phyloP scores from a whole-genome alignment of 768 basidiomycete genomes.

The Austroboletus eburneus region DNA sequence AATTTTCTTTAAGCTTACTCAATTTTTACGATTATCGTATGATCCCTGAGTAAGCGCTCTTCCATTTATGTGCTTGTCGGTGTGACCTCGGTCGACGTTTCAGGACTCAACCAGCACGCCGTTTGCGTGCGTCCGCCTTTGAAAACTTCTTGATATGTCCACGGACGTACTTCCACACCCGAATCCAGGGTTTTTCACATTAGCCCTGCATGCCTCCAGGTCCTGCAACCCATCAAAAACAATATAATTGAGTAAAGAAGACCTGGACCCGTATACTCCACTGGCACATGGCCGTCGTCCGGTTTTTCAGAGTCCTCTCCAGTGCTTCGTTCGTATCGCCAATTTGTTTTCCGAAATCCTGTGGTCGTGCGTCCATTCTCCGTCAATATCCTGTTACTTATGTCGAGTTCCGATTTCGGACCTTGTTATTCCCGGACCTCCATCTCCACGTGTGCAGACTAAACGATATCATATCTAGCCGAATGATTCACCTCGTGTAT shows the following conservation, averaged over 20 bases:
- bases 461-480: slow-evolving; percentile 27
- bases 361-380: slow-evolving; percentile 9
- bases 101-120: slow-evolving; percentile 24
- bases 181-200: slow-evolving; percentile 21
- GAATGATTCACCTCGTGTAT: slow-evolving; percentile 9
- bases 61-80: slow-evolving; percentile 11
- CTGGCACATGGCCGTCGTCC: slow-evolving; percentile 24
- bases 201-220: slow-evolving; percentile 17
- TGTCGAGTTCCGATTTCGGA: slow-evolving; percentile 22
- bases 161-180: slow-evolving; percentile 13
- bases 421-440: slow-evolving; percentile 16
- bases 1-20: slow-evolving; percentile 11
- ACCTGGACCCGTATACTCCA: slow-evolving; percentile 27
- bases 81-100: slow-evolving; percentile 16
- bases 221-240: slow-evolving; percentile 15
- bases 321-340: not conserved
- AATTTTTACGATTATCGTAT: slow-evolving; percentile 3
- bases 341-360: slow-evolving; percentile 12
- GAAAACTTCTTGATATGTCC: slow-evolving; percentile 11
- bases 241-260: slow-evolving; percentile 14
- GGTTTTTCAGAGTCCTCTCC: slow-evolving; percentile 10
- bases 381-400: not conserved
- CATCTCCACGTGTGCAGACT: slow-evolving; percentile 5
- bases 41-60: not conserved
- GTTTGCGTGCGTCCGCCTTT: slow-evolving; percentile 24